phyloP scores from a whole-genome alignment of 768 basidiomycete species.

The Strobilomyces confusus region DNA sequence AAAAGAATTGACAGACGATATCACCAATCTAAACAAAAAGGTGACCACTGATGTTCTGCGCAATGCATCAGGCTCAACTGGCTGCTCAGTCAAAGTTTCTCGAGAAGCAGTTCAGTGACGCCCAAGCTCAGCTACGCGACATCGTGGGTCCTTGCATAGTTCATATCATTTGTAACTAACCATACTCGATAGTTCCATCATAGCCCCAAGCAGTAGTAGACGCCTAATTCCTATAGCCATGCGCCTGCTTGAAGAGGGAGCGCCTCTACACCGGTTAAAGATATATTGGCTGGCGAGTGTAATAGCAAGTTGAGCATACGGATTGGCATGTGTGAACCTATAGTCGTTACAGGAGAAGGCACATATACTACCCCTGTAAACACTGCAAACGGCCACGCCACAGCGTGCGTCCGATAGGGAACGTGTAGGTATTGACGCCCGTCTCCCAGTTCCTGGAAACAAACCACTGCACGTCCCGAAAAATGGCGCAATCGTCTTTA shows the following conservation, averaged over 20 bases:
- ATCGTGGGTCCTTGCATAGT: constrained; percentile 49
- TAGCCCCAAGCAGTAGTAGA: constrained; percentile 24
- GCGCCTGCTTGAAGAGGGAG: background rate
- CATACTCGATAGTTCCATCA: constrained; percentile 27
- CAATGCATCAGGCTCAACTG: background rate
- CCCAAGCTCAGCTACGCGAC: constrained; percentile 80
- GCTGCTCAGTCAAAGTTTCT: constrained; percentile 75
- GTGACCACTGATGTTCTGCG: constrained; percentile 33
- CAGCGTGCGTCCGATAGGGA: constrained; percentile 15
- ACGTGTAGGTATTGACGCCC: constrained; percentile 8
- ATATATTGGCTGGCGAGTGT: background rate
- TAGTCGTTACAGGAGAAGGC: background rate
- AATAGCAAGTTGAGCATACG: background rate
- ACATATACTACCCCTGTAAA: background rate
- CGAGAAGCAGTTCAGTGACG: constrained; percentile 91
- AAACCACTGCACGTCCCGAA: constrained; percentile 31
- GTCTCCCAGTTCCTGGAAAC: constrained; percentile 27
- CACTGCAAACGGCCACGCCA: constrained; percentile 12
- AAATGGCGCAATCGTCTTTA: constrained; percentile 22
- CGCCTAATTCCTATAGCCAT: constrained; percentile 3
- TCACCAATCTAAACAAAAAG: constrained; percentile 81
- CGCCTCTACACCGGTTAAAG: constrained; percentile 1
- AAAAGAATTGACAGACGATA: constrained; percentile 81
- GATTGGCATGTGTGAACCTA: background rate
- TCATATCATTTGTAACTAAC: constrained; percentile 3